Evolutionary conservation across 345 rosid genomes (phyloP), one percentile per base, ranked within the genome.

Genomic region (Excoecaria cochinchinensis): DNA sequence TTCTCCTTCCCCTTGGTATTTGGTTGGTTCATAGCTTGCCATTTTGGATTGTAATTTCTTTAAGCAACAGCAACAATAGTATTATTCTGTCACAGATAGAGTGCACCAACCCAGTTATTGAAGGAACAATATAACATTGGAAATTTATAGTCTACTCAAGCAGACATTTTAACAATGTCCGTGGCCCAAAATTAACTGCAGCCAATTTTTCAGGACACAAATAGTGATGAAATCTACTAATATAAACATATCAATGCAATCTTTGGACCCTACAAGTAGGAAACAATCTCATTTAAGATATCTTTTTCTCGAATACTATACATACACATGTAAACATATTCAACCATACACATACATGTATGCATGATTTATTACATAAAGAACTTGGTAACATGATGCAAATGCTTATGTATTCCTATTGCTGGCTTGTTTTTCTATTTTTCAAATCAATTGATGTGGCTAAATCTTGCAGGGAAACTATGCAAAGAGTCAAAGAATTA

Each of bases 401-500:
- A 62, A 40, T 72, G 67, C 62, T 62, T 39, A 24, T 72, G 36
- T 2, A 58, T 52, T 31, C 59, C 42, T 46, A 21, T 13, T 56
- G 36, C 63, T 46, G 6, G 12, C 25, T 61, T 1, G 14, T 9
- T 6, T 64, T 36, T 38, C 77, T 21, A 66, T 79, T 14, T 56
- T 51, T 78, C 24, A 48, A 60, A 63, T 44, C 40, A 66, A 63
- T 44, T 77, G 58, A 46, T 72, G 17, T 31, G 65, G 64, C 57
- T n/a, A 5, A 57, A 62, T 77, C 66, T 56, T 80, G 57, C 82
- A 90, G 97, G 73, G 92, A 87, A 83, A 88, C 97, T 21, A 82
- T 80, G 82, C 89, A 86, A 85, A 90, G 92, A 82, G 84, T 89
- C 53, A 86, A 76, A 76, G 89, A 87, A 39, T 76, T 87, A 69